phyloP scores from a whole-genome alignment of 441 rosid species.

The Eruca vesicaria region DNA sequence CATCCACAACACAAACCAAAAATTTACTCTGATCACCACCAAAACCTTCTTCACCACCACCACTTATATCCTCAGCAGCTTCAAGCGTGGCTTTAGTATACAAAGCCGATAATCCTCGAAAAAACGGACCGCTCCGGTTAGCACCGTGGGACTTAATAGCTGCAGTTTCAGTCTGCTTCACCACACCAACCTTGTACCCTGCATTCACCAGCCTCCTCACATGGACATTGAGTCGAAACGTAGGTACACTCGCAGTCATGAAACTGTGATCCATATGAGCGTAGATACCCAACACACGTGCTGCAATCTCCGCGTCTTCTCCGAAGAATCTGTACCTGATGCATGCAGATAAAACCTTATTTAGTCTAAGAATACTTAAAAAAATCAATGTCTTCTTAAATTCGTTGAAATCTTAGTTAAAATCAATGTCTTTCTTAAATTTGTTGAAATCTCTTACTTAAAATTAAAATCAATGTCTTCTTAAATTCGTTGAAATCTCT shows the following conservation, averaged over 20 bases:
- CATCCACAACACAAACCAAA: constrained; percentile 79
- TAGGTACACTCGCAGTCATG: constrained; percentile 88
- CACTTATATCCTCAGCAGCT: constrained; percentile 84
- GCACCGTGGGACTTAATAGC: constrained; percentile 86
- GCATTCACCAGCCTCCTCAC: constrained; percentile 83
- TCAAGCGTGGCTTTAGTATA: constrained; percentile 89
- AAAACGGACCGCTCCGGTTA: constrained; percentile 61
- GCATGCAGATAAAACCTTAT: too few species aligned
- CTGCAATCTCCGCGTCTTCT: constrained; percentile 80
- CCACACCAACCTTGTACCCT: constrained; percentile 90
- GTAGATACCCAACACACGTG: constrained; percentile 71
- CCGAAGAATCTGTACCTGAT: constrained; percentile 71
- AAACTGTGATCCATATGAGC: constrained; percentile 78
- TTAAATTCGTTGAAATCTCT: too few species aligned
- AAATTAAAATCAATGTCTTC: too few species aligned
- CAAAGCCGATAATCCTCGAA: constrained; percentile 78
- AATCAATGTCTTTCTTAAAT: too few species aligned
- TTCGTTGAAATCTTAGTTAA: too few species aligned
- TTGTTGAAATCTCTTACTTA: too few species aligned
- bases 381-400: too few species aligned
- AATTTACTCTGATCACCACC: constrained; percentile 58
- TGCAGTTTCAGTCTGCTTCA: constrained; percentile 95
- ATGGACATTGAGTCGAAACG: constrained; percentile 79
- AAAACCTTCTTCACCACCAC: constrained; percentile 61
- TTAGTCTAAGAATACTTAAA: too few species aligned